Conservation (phyloP, 306 rosid genomes). For the apple (Malus domestica) region DNA sequence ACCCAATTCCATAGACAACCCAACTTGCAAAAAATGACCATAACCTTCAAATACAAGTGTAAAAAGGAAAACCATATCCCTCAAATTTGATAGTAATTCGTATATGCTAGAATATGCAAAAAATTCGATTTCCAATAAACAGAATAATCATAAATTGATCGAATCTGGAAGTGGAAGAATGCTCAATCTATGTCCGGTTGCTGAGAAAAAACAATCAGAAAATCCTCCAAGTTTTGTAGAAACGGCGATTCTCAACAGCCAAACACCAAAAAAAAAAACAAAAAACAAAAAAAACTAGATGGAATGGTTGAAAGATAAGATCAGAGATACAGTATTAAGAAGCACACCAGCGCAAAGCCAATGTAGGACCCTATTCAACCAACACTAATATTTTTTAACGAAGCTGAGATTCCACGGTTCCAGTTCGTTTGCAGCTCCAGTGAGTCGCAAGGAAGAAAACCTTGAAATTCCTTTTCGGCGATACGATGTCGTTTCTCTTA, state of each 20-base stretch:
- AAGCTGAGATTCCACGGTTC: too few relatives aligned
- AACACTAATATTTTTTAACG: too few relatives aligned
- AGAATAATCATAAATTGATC: not conserved
- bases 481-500: too few relatives aligned
- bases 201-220: not conserved
- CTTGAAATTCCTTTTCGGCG: too few relatives aligned
- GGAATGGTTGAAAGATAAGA: not conserved
- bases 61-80: not conserved
- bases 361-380: not conserved
- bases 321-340: not conserved
- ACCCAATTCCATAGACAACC: not conserved
- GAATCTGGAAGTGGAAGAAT: not conserved
- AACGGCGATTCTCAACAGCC: not conserved
- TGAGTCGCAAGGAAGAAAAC: too few relatives aligned
- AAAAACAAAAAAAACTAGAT: too few relatives aligned
- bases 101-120: too few relatives aligned
- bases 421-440: too few relatives aligned
- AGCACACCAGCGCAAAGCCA: not conserved
- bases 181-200: not conserved
- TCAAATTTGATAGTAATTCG: not conserved
- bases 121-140: not conserved
- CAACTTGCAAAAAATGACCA: not conserved
- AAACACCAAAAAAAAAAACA: not conserved
- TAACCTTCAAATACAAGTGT: not conserved
- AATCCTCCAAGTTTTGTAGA: conserved; percentile 2